Conservation (phyloP, 1,284 basidiomycete genomes). For the Phlebopus sp. region DNA sequence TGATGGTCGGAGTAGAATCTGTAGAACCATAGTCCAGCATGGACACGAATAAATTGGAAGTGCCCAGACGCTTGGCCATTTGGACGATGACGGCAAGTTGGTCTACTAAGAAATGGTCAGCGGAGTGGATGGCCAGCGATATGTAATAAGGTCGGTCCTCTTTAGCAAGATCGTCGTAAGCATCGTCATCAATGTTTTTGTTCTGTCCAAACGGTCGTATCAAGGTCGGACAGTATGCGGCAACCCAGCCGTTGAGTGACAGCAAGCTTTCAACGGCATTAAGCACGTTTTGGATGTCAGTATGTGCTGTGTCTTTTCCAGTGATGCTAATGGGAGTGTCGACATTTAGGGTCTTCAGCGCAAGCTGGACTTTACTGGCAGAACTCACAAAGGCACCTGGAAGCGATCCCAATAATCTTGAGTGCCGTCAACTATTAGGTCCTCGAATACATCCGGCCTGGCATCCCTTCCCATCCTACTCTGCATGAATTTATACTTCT, state of each 20-base stretch:
- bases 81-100: slow-evolving; percentile 95
- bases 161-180: slow-evolving; percentile 82
- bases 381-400: slow-evolving; percentile 80
- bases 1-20: slow-evolving; percentile 89
- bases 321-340: slow-evolving; percentile 54
- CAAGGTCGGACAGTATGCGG: slow-evolving; percentile 89
- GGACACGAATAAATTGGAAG: slow-evolving; percentile 87
- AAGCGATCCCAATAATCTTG: slow-evolving; percentile 89
- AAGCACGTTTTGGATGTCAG: slow-evolving; percentile 85
- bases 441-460: slow-evolving; percentile 73
- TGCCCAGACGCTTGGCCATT: slow-evolving; percentile 83
- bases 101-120: slow-evolving; percentile 96
- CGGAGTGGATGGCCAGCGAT: slow-evolving; percentile 91
- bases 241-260: slow-evolving; percentile 97
- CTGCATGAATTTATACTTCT: slow-evolving; percentile 85
- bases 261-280: slow-evolving; percentile 87
- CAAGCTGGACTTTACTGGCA: neutral
- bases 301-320: slow-evolving; percentile 77
- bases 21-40: slow-evolving; percentile 94
- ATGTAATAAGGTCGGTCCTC: slow-evolving; percentile 89
- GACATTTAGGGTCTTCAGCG: neutral
- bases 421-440: slow-evolving; percentile 73
- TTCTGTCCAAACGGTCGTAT: slow-evolving; percentile 89
- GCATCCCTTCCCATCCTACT: slow-evolving; percentile 82
- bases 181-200: slow-evolving; percentile 75